Base-by-base conservation (phyloP, 2,329 filamentous ascomycete genomes). In the Waltergamsia citrina region DNA sequence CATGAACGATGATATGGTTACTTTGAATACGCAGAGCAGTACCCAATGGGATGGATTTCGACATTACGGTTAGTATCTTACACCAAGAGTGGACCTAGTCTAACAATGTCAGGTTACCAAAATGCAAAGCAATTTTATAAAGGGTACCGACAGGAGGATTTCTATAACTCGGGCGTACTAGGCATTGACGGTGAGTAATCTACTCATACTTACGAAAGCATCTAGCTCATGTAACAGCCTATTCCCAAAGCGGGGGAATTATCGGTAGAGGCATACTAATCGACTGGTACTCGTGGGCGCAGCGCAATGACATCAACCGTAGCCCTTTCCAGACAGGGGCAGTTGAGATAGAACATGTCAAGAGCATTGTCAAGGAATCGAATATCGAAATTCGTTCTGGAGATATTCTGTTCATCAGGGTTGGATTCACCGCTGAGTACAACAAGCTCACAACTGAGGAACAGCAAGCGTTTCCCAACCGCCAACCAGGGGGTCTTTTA, bases 361-460 rank as follows among this genome's bases (percentile, higher is more conserved):
- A 51, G 6, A 44, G 53, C 2, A 71, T 77, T 32, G 53, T 65
- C 0, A 46, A 67, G 2, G 47, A 50, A 0, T 51, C 54, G 2
- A 51, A 76, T 2, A 50, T 64, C 32, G 50, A 57, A 17, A 56
- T 72, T 7, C 54, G 52, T 6, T 47, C 48, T 4, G 73, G 74
- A 10, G 74, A 78, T 37, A 70, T 78, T 20, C 56, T 78, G 26
- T 61, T 78, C 41, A 57, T 77, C 28, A 63, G 71, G 16, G 64
- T 63, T 0, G 72, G 71, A 7, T 74, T 65, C 53, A 61, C 60
- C 1, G 52, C 59, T 12, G 62, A 52, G 4, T 65, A 70, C 45
- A 49, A 61, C 5, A 45, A 46, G 7, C 48, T 62, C 3, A 43
- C 54, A 1, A 40, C 46, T 1, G 54, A 56, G 5, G 52, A 66